Evolutionary conservation across 192 early-diverging fungal genomes (phyloP).

Genomic region (Irineochytrium annulatum): DNA sequence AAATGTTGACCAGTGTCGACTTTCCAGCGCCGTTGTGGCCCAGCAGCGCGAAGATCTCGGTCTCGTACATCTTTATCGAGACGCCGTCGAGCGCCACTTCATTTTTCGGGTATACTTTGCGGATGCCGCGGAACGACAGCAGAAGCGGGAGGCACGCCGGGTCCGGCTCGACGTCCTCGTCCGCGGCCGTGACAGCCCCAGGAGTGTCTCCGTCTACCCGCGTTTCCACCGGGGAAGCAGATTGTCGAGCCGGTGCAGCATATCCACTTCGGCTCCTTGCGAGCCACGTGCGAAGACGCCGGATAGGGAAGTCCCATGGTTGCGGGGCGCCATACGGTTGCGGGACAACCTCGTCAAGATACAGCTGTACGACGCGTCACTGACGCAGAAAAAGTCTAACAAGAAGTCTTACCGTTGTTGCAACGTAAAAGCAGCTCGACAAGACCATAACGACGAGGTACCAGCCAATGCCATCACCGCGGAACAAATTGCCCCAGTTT

Average conservation of each 20-base stretch:
- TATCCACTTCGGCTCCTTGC: no score
- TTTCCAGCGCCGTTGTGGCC: slow-evolving; percentile 68
- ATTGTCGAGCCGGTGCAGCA: no score
- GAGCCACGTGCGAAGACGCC: no score
- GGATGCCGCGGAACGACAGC: no score
- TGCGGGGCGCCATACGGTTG: slow-evolving; percentile 60
- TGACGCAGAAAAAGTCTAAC: neutral
- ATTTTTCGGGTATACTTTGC: no score
- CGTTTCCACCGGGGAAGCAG: no score
- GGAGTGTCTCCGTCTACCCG: no score
- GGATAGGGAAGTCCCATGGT: slow-evolving; percentile 63
- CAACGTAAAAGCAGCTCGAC: slow-evolving; percentile 1
- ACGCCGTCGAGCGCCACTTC: no score
- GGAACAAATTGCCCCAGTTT: slow-evolving; percentile 14
- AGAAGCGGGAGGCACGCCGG: no score
- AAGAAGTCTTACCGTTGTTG: neutral
- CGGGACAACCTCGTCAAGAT: slow-evolving; percentile 55
- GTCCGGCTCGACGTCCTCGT: no score
- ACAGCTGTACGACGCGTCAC: slow-evolving; percentile 10
- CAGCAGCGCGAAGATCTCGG: slow-evolving; percentile 33
- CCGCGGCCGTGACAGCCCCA: no score
- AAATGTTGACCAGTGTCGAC: slow-evolving; percentile 60
- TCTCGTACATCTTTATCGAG: no score
- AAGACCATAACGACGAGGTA: slow-evolving; percentile 16
- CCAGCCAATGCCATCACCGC: slow-evolving; percentile 15